Base-by-base conservation (phyloP, 306 rosid genomes). In the Arachis hypogaea region DNA sequence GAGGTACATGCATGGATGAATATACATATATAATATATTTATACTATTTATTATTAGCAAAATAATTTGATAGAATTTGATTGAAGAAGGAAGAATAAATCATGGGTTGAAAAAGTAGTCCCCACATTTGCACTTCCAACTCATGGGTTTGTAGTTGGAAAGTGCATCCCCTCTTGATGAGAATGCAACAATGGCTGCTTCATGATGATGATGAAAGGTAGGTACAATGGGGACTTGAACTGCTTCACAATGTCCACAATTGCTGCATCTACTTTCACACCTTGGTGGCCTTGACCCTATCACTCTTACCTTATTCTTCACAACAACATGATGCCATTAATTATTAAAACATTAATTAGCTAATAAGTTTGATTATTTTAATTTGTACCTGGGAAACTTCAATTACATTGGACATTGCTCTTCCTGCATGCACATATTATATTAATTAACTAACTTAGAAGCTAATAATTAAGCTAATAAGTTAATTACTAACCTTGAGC, bases 51-150 rank as follows among this genome's bases (percentile, higher is more conserved):
- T 33, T 14, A 7, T 61, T 50, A 22, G 16, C 40, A 54, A 82
- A 71, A 76, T 16, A 61, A 62, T 64, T 46, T 33, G 38, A 2
- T 33, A 2, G 38, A 33, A 33, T 33, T 33, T 33, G 38, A 33
- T 33, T 33, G 38, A 33, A 2, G 38, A 30, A 30, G 14, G 14
- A 14, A 14, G 14, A 14, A 33, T 1, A 2, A 33, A 33, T 33
- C 81, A 92, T 38, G 97, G 98, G 75, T 92, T 83, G 83, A 85
- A 88, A 47, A 86, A 49, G 73, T 78, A 69, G 73, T 92, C 75
- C 45, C 97, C 93, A 69, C 98, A 90, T 66, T 87, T 93, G 88
- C 98, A 93, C 68, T 87, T 90, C 92, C 96, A 90, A 77, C 97
- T 85, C 44, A 93, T 83, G 55, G 97, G 98, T 70, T 89, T 93